A percentile compares a stretch with the other conserved stretches of the same genome.
Conservation (phyloP, 768 basidiomycete genomes). For the Trametes elegans region DNA sequence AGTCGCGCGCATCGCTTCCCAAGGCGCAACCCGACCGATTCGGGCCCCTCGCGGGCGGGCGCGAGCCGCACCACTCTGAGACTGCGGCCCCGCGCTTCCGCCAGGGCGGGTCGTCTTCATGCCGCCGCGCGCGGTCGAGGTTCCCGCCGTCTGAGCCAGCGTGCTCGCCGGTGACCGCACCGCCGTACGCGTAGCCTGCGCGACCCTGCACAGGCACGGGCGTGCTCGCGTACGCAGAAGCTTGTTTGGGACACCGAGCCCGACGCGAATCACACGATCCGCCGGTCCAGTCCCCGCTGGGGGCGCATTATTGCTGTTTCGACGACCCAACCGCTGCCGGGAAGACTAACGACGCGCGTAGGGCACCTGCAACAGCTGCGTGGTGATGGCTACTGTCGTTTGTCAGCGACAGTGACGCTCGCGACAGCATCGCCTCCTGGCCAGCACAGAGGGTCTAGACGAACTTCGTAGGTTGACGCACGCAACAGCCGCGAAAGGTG, state of each 20-base stretch:
- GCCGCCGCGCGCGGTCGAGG: background rate
- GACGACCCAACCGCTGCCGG: background rate
- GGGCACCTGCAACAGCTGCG: background rate
- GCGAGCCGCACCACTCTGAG: background rate
- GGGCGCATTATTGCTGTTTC: background rate
- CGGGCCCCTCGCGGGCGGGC: background rate
- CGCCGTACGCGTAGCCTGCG: too few species aligned
- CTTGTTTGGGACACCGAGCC: too few species aligned
- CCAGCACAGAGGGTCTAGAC: background rate
- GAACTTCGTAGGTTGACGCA: background rate
- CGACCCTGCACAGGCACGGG: constrained; percentile 12
- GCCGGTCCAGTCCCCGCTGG: background rate
- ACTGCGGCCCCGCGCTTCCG: background rate
- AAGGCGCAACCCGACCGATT: background rate
- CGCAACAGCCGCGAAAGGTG: background rate
- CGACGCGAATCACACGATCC: too few species aligned
- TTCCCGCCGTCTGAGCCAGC: too few species aligned
- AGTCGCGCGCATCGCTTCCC: background rate
- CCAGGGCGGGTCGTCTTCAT: background rate
- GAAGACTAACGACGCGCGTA: background rate
- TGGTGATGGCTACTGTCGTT: constrained; percentile 1
- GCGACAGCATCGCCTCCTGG: background rate
- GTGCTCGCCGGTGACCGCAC: too few species aligned
- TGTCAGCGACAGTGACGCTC: background rate
- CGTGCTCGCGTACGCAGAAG: too few species aligned